phyloP scores from a whole-genome alignment of 305 asterid species.

The Fraxinus velutina region DNA sequence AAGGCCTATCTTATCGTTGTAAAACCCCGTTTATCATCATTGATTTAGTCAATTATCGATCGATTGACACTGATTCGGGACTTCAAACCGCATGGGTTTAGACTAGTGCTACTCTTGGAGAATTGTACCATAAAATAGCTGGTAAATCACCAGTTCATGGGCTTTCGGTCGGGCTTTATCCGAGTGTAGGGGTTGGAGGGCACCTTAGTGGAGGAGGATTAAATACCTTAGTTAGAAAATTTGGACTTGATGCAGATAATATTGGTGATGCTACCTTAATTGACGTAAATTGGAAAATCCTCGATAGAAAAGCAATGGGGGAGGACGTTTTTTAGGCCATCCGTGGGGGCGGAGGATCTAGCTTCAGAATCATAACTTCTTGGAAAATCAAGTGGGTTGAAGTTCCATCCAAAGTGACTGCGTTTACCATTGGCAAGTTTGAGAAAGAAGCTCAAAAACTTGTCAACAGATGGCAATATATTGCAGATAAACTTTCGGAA shows the following conservation, averaged over 20 bases:
- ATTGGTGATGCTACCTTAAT: background rate
- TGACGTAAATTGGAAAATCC: background rate
- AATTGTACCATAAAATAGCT: too few relatives aligned
- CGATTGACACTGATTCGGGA: too few relatives aligned
- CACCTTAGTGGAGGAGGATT: background rate
- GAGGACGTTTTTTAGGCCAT: background rate
- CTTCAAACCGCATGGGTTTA: too few relatives aligned
- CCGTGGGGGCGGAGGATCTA: background rate
- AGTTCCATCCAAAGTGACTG: background rate
- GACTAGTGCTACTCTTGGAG: too few relatives aligned
- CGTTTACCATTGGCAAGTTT: background rate
- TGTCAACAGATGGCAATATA: background rate
- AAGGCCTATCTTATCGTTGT: too few relatives aligned
- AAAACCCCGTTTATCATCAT: too few relatives aligned
- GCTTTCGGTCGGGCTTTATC: too few relatives aligned
- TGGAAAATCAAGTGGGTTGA: slow-evolving; percentile 3
- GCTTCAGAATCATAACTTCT: background rate
- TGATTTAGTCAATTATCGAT: too few relatives aligned
- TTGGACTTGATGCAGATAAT: background rate
- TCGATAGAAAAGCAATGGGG: background rate
- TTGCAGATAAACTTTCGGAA: too few relatives aligned
- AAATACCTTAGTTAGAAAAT: background rate
- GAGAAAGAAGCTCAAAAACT: background rate
- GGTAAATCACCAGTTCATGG: too few relatives aligned
- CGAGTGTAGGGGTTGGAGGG: too few relatives aligned